Evolutionary conservation across 2,329 filamentous ascomycete species (phyloP).

Genomic region (Hirsutella rhossiliensis): DNA sequence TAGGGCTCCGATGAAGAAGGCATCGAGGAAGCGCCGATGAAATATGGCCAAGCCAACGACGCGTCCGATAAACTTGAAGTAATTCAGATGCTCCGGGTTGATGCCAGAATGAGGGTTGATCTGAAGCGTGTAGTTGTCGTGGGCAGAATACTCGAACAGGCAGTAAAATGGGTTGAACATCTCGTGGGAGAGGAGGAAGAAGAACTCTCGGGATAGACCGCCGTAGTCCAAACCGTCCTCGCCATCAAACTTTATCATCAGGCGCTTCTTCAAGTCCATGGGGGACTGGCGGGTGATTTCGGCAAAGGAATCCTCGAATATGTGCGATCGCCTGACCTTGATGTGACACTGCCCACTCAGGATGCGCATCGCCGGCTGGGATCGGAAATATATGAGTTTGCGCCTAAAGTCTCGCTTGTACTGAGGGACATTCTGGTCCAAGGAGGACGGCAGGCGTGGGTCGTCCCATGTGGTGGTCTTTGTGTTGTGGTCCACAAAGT

Average conservation of each 20-base stretch:
- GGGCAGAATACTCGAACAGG: constrained; percentile 96
- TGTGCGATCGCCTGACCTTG: constrained; percentile 91
- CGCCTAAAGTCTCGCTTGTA: constrained; percentile 98
- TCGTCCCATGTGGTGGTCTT: constrained; percentile 99
- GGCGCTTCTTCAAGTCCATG: constrained; percentile 88
- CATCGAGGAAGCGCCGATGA: constrained; percentile 92
- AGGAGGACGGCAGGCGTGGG: constrained; percentile 81
- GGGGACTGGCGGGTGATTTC: constrained; percentile 96
- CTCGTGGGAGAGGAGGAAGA: constrained; percentile 97
- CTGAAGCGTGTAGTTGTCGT: constrained; percentile 99
- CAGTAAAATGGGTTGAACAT: constrained; percentile 99
- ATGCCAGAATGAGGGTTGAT: constrained; percentile 99
- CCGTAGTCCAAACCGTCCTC: constrained; percentile 97
- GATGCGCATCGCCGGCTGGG: constrained; percentile 90
- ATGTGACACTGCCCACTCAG: constrained; percentile 95
- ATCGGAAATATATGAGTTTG: constrained; percentile 98
- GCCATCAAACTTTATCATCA: constrained; percentile 99
- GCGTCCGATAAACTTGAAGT: constrained; percentile 98
- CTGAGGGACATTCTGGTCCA: constrained; percentile 96
- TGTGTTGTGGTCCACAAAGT: constrained; percentile 99
- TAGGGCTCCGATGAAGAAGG: constrained; percentile 96
- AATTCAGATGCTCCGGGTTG: constrained; percentile 97
- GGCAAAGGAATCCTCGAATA: constrained; percentile 97
- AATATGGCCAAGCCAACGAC: constrained; percentile 97
- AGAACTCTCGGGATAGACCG: constrained; percentile 95